These are phyloP conservation scores for Casuarina glauca DNA, from an alignment of 306 rosid species.

Conservation along the genomic window DNA sequence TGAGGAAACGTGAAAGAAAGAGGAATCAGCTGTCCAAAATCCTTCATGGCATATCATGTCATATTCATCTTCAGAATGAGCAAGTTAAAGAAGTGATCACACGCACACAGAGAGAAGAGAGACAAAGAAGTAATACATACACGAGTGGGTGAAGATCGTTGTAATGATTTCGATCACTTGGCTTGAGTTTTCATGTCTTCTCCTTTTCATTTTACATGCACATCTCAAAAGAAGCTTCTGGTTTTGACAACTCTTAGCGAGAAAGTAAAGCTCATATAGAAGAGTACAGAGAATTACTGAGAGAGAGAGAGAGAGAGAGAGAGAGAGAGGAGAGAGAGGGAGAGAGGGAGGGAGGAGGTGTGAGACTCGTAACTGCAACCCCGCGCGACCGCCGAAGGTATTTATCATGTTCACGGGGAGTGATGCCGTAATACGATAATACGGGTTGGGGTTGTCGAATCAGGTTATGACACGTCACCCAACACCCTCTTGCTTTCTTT, in stretches of 20 bases:
- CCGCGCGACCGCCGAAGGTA: conserved; percentile 63
- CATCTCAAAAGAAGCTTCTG: conserved; percentile 12
- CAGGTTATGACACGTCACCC: conserved; percentile 22
- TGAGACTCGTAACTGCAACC: conserved; percentile 46
- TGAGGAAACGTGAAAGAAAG: background rate
- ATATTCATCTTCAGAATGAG: background rate
- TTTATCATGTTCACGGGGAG: conserved; percentile 63
- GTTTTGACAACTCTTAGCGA: conserved; percentile 13
- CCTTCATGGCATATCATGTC: background rate
- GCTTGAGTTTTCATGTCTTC: conserved; percentile 10
- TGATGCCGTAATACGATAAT: background rate
- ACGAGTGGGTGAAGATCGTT: background rate
- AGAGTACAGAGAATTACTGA: conserved; percentile 17
- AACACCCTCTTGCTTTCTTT: background rate
- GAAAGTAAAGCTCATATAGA: conserved; percentile 1
- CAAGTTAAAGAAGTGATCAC: background rate
- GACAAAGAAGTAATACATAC: background rate
- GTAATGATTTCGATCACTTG: conserved; percentile 21
- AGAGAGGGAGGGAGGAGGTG: conserved; percentile 8
- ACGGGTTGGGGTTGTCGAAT: conserved; percentile 15
- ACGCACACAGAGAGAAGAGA: background rate
- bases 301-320: conserved; percentile 19
- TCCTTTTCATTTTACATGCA: conserved; percentile 19
- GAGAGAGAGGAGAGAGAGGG: conserved; percentile 13
- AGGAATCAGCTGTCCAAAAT: background rate